phyloP scores from a whole-genome alignment of 2,329 filamentous ascomycete species.

The Canariomyces notabilis region DNA sequence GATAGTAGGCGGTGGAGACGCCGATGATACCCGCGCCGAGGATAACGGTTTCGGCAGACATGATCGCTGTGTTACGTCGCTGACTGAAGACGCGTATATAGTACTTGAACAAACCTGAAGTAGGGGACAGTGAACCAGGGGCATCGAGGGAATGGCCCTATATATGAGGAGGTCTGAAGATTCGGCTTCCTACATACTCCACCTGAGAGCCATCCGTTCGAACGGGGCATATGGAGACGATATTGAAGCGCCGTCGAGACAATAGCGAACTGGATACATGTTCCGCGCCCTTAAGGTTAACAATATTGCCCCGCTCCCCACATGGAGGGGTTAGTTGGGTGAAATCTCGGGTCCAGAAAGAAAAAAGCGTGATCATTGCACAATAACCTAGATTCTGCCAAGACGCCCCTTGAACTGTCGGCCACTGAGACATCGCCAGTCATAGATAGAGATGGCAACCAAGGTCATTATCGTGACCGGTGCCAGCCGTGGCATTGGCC shows the following conservation, averaged over 20 bases:
- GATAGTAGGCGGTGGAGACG: conserved; percentile 66
- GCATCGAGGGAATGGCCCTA: neutral
- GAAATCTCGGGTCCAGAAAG: neutral
- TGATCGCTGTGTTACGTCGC: conserved; percentile 17
- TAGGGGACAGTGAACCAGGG: neutral
- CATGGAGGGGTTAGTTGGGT: conserved; percentile 11
- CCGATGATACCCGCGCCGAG: conserved; percentile 68
- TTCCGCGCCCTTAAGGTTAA: conserved; percentile 7
- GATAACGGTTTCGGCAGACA: conserved; percentile 58
- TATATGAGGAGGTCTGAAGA: neutral
- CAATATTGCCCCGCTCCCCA: conserved; percentile 15
- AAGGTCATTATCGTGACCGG: conserved; percentile 68
- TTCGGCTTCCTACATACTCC: neutral
- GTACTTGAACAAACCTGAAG: neutral
- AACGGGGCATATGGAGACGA: conserved; percentile 3
- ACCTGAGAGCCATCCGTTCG: conserved; percentile 1
- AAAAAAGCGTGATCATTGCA: neutral
- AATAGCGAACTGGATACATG: conserved; percentile 1
- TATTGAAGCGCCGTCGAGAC: neutral
- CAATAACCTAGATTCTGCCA: conserved; percentile 1
- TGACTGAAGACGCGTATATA: neutral
- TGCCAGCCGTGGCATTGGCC: conserved; percentile 58
- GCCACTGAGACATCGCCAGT: neutral
- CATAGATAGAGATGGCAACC: conserved; percentile 30
- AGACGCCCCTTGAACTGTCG: no score